phyloP scores from a whole-genome alignment of 2,329 filamentous ascomycete species.

The Arthrinium puccinioides region DNA sequence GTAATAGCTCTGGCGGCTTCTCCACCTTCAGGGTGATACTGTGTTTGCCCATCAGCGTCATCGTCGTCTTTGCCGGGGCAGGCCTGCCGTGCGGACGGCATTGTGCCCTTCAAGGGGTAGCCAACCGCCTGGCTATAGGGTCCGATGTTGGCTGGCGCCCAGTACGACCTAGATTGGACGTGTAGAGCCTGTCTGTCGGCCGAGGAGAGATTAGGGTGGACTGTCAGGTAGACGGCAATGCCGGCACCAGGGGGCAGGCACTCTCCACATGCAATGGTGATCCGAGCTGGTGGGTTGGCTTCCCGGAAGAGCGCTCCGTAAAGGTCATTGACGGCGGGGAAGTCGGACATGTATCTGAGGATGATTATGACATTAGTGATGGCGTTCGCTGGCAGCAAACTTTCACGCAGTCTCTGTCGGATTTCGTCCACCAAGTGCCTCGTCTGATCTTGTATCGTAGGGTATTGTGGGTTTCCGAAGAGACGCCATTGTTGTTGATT shows the following conservation, averaged over 20 bases:
- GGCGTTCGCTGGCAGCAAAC: constrained; percentile 25
- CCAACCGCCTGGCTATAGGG: constrained; percentile 88
- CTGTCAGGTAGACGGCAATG: constrained; percentile 50
- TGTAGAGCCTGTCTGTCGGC: constrained; percentile 60
- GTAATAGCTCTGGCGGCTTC: constrained; percentile 35
- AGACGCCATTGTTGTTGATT: constrained; percentile 31
- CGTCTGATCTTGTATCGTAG: constrained; percentile 38
- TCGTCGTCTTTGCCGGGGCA: constrained; percentile 15
- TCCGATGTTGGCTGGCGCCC: constrained; percentile 96
- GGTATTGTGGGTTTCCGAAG: constrained; percentile 15
- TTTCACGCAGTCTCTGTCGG: constrained; percentile 28
- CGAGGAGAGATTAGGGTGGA: constrained; percentile 22
- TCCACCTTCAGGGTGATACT: constrained; percentile 18
- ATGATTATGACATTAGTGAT: constrained; percentile 58
- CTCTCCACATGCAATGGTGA: constrained; percentile 73
- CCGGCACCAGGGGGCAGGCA: constrained; percentile 52
- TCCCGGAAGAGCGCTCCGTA: constrained; percentile 69
- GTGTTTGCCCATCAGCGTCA: constrained; percentile 11
- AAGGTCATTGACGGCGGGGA: constrained; percentile 63
- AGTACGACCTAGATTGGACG: constrained; percentile 90
- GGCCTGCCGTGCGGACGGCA: constrained; percentile 11
- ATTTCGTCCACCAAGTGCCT: constrained; percentile 39
- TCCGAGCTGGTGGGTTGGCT: constrained; percentile 77
- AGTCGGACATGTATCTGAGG: constrained; percentile 74
- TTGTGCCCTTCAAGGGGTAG: constrained; percentile 28